Base-by-base conservation (phyloP, 768 basidiomycete species). In the Auriscalpium vulgare region DNA sequence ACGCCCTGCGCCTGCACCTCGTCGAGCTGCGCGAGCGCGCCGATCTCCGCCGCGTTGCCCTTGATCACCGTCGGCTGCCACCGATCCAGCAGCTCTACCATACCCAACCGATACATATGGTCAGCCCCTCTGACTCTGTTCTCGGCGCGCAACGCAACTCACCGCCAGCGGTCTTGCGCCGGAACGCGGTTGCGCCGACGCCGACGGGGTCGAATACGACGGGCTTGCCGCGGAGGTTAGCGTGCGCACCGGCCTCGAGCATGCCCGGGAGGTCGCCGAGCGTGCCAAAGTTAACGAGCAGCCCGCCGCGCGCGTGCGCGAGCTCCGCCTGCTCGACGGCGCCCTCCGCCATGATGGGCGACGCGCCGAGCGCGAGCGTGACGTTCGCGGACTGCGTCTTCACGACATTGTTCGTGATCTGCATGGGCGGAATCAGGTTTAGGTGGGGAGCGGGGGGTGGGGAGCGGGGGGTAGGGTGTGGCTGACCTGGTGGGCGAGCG, bases 1-100 rank as follows among this genome's bases (percentile, higher is more conserved):
- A 97, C 95, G 0, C 95, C 95, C 66, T 82, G 60, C 83, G 14
- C 84, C 80, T 57, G 46, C 47, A 88, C 93, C 75, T 95, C 95
- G 13, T 68, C 68, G 0, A 88, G 88, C n/a, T 85, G 79, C 2
- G 84, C 81, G 10, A 95, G 68, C 0, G 87, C 79, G 0, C 85
- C 91, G 19, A 97, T 83, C 71, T 97, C 95, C 14, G 81, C 90
- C 0, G 91, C 88, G 65, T 97, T 97, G 4, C 94, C 94, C 70
- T 97, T 97, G 70, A 97, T 94, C 19, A 95, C 88, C 16, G 87
- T 85, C 10, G 87, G 83, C 69, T 95, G 92, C 82, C 88, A 95
- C 21, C 73, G 70, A 56, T 86, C 74, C 17, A 95, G 70, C 11
- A 95, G 75, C 54, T 83, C 90, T 83, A 67, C 5, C 29, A 29